Evolutionary conservation across 257 asterid genomes (phyloP), one percentile per base, ranked within the genome.

Genomic region (Voacanga thouarsii): DNA sequence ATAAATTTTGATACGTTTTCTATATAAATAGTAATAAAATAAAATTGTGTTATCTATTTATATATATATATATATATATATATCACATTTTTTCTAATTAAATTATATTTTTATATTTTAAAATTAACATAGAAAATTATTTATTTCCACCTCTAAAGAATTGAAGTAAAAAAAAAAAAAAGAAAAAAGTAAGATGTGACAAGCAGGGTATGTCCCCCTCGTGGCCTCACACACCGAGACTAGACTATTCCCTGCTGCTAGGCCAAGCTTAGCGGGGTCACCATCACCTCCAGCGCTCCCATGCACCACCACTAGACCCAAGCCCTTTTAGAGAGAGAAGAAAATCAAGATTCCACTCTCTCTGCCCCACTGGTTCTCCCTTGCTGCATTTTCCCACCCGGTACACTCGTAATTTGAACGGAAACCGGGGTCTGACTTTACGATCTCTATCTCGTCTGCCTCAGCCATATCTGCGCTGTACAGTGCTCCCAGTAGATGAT

Each of bases 141-240:
- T 43, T 43, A 43, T 43, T 55, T 19, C 6, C 24, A 55, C 37
- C 2, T 1, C 37, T 33, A 23, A n/a, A 12, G 66, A 24, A 60
- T 10, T 2, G 2, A 60, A 60, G 11, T 8, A 2, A 11, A 28
- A 12, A 64, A 28, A 18, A 18, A 37, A 37, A 10, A 18, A 0
- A 2, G n/a, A 12, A 23, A 66, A 15, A 14, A 66, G 71, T 37
- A 37, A 66, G 71, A 37, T 37, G 71, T 66, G 71, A 66, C 49
- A 37, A 6, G 71, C 71, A 66, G 49, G 16, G 26, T 18, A 66
- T 66, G 71, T 66, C 49, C 71, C 68, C 71, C 47, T 30, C 45
- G 45, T 33, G 71, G 71, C 71, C 71, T 65, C 47, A 33, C 71
- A 21, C 63, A 65, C 71, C 49, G 39, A 18, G 71, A 66, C 71